Evolutionary conservation across 441 rosid species (phyloP).

Genomic region (Gossypium davidsonii): DNA sequence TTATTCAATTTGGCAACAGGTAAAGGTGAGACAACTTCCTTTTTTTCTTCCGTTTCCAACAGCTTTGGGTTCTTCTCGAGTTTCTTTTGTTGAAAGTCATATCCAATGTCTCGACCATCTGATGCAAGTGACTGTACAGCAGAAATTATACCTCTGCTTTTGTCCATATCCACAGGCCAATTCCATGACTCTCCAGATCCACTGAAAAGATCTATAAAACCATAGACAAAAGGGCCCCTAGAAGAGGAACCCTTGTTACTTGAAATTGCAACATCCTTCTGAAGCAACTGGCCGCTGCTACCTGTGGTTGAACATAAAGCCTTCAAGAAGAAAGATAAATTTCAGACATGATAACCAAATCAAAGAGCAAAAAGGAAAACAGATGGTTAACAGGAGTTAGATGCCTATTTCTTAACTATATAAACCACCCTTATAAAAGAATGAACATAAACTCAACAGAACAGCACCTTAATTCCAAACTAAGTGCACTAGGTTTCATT

Average conservation of each 20-base stretch:
- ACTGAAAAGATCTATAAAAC: constrained; percentile 80
- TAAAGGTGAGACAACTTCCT: constrained; percentile 35
- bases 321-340: constrained; percentile 33
- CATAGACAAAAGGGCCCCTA: constrained; percentile 70
- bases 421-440: constrained; percentile 3
- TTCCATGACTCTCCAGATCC: constrained; percentile 82
- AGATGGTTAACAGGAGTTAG: background rate
- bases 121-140: constrained; percentile 34
- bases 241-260: constrained; percentile 40
- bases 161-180: constrained; percentile 69
- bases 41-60: constrained; percentile 32
- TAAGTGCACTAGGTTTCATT: background rate
- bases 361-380: constrained; percentile 2
- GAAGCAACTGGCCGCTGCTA: constrained; percentile 30
- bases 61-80: constrained; percentile 43
- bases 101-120: constrained; percentile 34
- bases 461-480: background rate
- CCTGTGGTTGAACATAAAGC: constrained; percentile 34
- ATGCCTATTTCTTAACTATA: background rate
- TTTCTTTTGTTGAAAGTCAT: constrained; percentile 35
- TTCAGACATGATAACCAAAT: constrained; percentile 10
- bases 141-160: constrained; percentile 43
- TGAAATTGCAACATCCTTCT: constrained; percentile 40
- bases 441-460: background rate
- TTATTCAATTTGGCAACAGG: constrained; percentile 42